Evolutionary conservation across 2,329 filamentous ascomycete species (phyloP).

Genomic region (Aspergillus clavatus): DNA sequence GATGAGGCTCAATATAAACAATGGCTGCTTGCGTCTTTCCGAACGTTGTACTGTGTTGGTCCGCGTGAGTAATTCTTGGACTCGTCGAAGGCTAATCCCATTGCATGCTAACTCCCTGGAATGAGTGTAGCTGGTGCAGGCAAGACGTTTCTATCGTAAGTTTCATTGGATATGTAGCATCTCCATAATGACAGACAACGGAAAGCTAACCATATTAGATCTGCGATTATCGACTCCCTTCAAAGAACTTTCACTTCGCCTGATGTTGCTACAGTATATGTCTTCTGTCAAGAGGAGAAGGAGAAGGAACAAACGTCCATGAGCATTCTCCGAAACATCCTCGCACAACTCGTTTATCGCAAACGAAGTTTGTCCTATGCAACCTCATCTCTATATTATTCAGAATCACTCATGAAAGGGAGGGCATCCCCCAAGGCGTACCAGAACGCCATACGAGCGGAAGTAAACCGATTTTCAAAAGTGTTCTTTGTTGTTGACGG

Average conservation of each 20-base stretch:
- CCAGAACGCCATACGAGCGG: constrained; percentile 29
- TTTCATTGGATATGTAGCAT: neutral
- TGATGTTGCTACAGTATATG: constrained; percentile 26
- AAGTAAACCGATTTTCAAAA: constrained; percentile 27
- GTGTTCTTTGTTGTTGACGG: constrained; percentile 30
- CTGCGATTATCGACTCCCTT: constrained; percentile 24
- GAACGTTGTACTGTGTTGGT: constrained; percentile 26
- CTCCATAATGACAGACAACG: neutral
- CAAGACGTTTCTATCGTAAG: constrained; percentile 31
- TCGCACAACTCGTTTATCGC: constrained; percentile 29
- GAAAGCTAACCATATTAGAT: constrained; percentile 10
- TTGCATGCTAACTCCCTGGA: neutral
- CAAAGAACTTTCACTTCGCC: constrained; percentile 26
- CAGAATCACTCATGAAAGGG: constrained; percentile 16
- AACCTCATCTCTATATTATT: constrained; percentile 21
- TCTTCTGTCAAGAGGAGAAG: constrained; percentile 26
- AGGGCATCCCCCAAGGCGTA: constrained; percentile 27
- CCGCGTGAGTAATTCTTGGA: constrained; percentile 18
- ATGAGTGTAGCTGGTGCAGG: constrained; percentile 26
- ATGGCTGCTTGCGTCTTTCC: constrained; percentile 24
- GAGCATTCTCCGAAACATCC: constrained; percentile 20
- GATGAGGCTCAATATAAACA: constrained; percentile 18
- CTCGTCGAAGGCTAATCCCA: too few relatives aligned
- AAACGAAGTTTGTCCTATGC: constrained; percentile 22
- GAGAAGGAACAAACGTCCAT: constrained; percentile 18